phyloP scores from a whole-genome alignment of 1,284 basidiomycete genomes.

The Ganoderma resinaceum region DNA sequence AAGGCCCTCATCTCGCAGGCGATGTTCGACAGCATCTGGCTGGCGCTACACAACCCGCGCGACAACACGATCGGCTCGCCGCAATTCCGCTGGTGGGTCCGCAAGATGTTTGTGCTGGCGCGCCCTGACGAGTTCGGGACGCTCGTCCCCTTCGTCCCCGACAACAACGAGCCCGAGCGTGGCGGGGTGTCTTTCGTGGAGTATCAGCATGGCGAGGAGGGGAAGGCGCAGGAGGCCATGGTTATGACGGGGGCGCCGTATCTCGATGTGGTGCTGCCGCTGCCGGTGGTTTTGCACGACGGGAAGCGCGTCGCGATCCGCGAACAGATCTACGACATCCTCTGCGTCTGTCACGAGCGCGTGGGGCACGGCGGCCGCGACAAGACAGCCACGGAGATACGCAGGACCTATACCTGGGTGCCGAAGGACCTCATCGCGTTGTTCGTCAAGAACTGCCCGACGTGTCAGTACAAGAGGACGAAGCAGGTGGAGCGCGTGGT shows the following conservation, averaged over 20 bases:
- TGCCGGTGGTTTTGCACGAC: conserved; percentile 65
- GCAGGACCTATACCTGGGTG: conserved; percentile 77
- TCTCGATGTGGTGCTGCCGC: background rate
- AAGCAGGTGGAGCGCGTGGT: conserved; percentile 30
- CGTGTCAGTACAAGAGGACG: conserved; percentile 57
- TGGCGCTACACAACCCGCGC: conserved; percentile 53
- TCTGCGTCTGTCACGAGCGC: conserved; percentile 73
- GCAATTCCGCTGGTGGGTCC: conserved; percentile 79
- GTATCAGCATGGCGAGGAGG: background rate
- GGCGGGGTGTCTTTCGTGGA: background rate
- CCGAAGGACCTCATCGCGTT: conserved; percentile 80
- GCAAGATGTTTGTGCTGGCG: conserved; percentile 75
- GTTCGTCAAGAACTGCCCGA: conserved; percentile 80
- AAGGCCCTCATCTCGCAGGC: conserved; percentile 76
- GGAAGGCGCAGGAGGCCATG: background rate
- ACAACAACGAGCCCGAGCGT: background rate
- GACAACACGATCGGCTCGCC: conserved; percentile 33
- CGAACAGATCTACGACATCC: conserved; percentile 78
- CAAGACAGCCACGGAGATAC: conserved; percentile 68
- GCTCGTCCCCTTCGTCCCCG: background rate
- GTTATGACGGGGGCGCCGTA: conserved; percentile 19
- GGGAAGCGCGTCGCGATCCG: conserved; percentile 73
- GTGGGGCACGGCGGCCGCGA: conserved; percentile 80
- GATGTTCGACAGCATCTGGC: conserved; percentile 74
- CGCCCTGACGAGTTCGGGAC: conserved; percentile 33